Evolutionary conservation across 768 basidiomycete species (phyloP), one percentile per base, ranked within the genome.

Genomic region (Mycena vulgaris): DNA sequence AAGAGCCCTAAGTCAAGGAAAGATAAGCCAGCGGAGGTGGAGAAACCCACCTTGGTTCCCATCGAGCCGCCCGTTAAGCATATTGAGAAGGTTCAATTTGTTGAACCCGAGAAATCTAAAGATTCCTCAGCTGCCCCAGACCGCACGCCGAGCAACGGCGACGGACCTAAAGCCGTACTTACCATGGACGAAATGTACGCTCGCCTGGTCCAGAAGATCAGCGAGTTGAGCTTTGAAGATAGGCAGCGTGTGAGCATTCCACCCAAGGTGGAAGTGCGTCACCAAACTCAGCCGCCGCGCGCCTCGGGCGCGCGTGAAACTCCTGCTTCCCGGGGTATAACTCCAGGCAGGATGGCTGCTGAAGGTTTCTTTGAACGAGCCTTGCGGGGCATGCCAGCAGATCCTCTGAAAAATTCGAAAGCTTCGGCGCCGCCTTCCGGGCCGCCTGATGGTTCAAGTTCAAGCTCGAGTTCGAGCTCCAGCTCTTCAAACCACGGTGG

Each of bases 401-500:
- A 49, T 7, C 8, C 31, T 21, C n/a, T 21, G 9, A 14, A 1
- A 6, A n/a, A n/a, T n/a, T 33, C 31, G 7, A 23, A 14, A 33
- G n/a, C n/a, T n/a, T n/a, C n/a, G n/a, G 37, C 37, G 56, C 56
- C 59, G 9, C 45, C n/a, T n/a, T 48, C 59, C 45, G 59, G 37
- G 17, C 39, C 56, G 37, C 42, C 56, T 21, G 48, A 42, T 28
- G 48, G 37, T 39, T 56, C 45, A 45, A 19, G 45, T 13, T 0
- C 11, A 4, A n/a, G n/a, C n/a, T n/a, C n/a, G n/a, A n/a, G n/a
- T n/a, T n/a, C n/a, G n/a, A 39, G 59, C 40, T 30, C 28, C 39
- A 45, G 23, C 31, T 17, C 10, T n/a, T 23, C 39, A 19, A 30
- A 8, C 33, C 8, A 9, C 6, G 39, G 11, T 25, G 56, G 39